phyloP scores from a whole-genome alignment of 805 yeast genomes.

The Pichia californica region DNA sequence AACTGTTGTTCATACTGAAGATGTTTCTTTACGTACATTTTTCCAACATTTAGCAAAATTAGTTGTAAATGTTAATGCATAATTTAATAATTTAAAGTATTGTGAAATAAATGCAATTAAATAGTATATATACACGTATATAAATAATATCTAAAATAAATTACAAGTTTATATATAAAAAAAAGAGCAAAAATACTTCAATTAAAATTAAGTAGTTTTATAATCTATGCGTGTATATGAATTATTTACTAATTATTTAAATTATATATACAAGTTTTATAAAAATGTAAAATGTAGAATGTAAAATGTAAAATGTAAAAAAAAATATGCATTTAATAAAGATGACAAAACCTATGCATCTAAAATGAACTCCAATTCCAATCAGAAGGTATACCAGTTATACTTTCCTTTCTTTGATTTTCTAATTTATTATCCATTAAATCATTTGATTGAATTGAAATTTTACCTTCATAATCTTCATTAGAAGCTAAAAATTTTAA shows the following conservation, averaged over 20 bases:
- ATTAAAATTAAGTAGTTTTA: no score
- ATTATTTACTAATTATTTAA: no score
- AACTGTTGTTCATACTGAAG: constrained; percentile 92
- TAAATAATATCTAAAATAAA: no score
- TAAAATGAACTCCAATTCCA: constrained; percentile 52
- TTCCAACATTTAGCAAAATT: constrained; percentile 91
- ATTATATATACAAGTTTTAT: no score
- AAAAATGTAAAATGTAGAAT: no score
- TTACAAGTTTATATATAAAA: no score
- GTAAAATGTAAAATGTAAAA: not conserved
- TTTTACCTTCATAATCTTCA: constrained; percentile 21
- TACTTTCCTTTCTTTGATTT: constrained; percentile 11
- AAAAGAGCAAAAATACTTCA: no score
- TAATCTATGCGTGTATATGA: no score
- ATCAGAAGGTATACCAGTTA: constrained; percentile 32
- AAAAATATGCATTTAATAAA: not conserved
- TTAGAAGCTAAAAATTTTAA: constrained; percentile 21
- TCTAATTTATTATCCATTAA: not conserved
- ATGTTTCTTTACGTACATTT: constrained; percentile 89
- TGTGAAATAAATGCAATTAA: not conserved
- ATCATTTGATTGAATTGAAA: constrained; percentile 3
- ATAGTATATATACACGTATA: not conserved
- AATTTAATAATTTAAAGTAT: not conserved
- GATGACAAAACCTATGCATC: constrained; percentile 1
- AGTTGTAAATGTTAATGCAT: constrained; percentile 48